A percentile compares a stretch with the other conserved stretches of the same genome.
Evolutionary conservation across 2,329 filamentous ascomycete genomes (phyloP).

Genomic region (Fonsecaea pugnacius): DNA sequence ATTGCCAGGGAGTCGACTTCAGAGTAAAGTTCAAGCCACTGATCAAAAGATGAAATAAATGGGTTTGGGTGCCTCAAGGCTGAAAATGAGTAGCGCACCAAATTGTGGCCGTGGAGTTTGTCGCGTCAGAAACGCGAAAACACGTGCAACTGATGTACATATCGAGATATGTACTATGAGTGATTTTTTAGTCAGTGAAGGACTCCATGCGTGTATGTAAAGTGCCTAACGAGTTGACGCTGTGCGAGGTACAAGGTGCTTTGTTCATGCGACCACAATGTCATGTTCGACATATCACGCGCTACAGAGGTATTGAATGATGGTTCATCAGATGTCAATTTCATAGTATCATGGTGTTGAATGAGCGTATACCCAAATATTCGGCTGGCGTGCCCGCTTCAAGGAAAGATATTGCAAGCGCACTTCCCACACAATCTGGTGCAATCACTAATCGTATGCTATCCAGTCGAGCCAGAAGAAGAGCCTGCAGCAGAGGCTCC

Average conservation of each 20-base stretch:
- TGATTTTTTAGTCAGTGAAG: too few relatives aligned
- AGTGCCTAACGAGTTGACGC: too few relatives aligned
- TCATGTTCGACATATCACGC: background rate
- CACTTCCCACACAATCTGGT: background rate
- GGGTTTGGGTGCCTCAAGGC: background rate
- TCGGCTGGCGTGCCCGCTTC: background rate
- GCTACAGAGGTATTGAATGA: background rate
- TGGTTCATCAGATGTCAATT: background rate
- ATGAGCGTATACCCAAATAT: background rate
- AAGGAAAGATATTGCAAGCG: background rate
- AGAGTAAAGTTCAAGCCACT: background rate
- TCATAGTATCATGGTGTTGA: background rate
- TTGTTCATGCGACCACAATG: background rate
- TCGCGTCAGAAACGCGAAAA: constrained; percentile 19
- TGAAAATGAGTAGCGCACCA: background rate
- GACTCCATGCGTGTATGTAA: too few relatives aligned
- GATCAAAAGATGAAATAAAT: background rate
- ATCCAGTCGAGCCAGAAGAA: constrained; percentile 20
- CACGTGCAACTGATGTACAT: constrained; percentile 13
- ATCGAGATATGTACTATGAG: background rate
- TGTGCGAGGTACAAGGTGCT: too few relatives aligned
- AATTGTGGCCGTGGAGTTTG: background rate
- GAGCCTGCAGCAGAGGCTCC: constrained; percentile 23
- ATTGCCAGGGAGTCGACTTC: background rate
- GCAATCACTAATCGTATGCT: background rate